These are phyloP conservation scores for Scedosporium boydii DNA, from an alignment of 2,329 filamentous ascomycete genomes.

Conservation along the genomic window DNA sequence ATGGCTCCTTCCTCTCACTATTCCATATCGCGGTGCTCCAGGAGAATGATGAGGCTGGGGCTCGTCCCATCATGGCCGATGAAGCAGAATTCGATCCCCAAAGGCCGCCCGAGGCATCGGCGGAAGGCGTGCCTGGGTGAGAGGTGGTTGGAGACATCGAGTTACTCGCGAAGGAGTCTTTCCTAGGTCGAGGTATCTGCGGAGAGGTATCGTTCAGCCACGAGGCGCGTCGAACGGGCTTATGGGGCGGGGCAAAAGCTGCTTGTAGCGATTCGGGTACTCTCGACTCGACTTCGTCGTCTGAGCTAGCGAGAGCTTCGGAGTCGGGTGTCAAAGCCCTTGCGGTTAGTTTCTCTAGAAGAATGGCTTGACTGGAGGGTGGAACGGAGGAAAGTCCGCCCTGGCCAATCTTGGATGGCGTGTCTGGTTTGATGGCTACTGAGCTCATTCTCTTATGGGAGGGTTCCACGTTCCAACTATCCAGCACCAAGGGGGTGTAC, in stretches of 20 bases:
- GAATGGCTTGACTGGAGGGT: constrained; percentile 51
- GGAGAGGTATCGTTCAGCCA: constrained; percentile 81
- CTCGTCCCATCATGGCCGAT: constrained; percentile 35
- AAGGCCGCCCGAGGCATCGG: constrained; percentile 44
- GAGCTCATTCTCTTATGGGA: constrained; percentile 36
- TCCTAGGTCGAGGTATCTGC: constrained; percentile 52
- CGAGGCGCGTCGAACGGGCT: constrained; percentile 63
- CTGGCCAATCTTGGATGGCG: constrained; percentile 37
- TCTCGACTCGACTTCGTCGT: constrained; percentile 74
- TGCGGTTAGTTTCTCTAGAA: constrained; percentile 67
- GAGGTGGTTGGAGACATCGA: constrained; percentile 73
- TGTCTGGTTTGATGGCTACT: constrained; percentile 36
- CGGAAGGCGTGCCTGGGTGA: constrained; percentile 69
- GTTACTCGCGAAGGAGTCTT: constrained; percentile 66
- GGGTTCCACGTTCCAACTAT: neutral
- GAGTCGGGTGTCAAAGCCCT: constrained; percentile 88
- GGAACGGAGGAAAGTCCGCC: constrained; percentile 35
- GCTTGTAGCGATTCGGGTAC: constrained; percentile 40
- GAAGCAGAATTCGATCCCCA: constrained; percentile 47
- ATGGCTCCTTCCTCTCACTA: constrained; percentile 65
- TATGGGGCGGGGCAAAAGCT: constrained; percentile 38
- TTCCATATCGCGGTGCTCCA: constrained; percentile 85
- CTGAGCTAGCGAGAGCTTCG: constrained; percentile 85
- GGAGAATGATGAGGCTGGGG: constrained; percentile 48
- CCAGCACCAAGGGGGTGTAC: neutral